Conservation (phyloP, 2,329 filamentous ascomycete genomes). For the Aciculosporium take region DNA sequence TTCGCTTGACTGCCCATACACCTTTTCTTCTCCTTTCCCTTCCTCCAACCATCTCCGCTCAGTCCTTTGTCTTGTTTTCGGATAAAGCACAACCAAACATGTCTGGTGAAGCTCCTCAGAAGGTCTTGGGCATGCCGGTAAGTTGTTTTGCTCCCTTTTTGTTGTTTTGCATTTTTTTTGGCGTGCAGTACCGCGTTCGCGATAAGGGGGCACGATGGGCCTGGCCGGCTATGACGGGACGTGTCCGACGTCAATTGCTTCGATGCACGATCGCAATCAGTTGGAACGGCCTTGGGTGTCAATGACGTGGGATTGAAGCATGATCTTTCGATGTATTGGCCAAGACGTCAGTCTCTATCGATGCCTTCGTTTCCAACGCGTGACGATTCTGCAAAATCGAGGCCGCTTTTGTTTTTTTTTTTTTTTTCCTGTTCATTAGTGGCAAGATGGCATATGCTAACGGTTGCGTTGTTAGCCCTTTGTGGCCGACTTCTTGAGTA, state of each 20-base stretch:
- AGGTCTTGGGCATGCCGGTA: slow-evolving; percentile 55
- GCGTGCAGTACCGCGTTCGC: slow-evolving; percentile 17
- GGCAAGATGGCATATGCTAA: slow-evolving; percentile 18
- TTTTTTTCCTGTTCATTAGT: no score
- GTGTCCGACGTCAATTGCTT: slow-evolving; percentile 6
- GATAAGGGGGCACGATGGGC: slow-evolving; percentile 9
- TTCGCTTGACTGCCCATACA: slow-evolving; percentile 26
- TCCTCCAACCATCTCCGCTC: slow-evolving; percentile 45
- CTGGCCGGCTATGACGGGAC: not conserved
- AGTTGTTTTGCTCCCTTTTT: slow-evolving; percentile 19
- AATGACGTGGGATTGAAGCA: not conserved
- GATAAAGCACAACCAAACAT: slow-evolving; percentile 32
- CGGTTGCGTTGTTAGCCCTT: slow-evolving; percentile 51
- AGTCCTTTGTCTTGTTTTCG: slow-evolving; percentile 36
- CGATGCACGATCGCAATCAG: slow-evolving; percentile 9
- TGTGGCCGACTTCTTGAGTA: slow-evolving; percentile 98
- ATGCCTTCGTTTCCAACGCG: not conserved
- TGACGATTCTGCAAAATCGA: slow-evolving; percentile 1
- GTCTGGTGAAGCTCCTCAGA: slow-evolving; percentile 39
- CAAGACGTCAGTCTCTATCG: not conserved
- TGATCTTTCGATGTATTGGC: not conserved
- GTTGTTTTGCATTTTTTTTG: slow-evolving; percentile 1
- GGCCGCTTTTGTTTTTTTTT: slow-evolving; percentile 6
- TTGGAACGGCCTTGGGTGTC: not conserved
- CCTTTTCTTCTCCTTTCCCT: slow-evolving; percentile 28